Evolutionary conservation across 495 filamentous ascomycete species (phyloP).

Genomic region (Neurospora sp.): DNA sequence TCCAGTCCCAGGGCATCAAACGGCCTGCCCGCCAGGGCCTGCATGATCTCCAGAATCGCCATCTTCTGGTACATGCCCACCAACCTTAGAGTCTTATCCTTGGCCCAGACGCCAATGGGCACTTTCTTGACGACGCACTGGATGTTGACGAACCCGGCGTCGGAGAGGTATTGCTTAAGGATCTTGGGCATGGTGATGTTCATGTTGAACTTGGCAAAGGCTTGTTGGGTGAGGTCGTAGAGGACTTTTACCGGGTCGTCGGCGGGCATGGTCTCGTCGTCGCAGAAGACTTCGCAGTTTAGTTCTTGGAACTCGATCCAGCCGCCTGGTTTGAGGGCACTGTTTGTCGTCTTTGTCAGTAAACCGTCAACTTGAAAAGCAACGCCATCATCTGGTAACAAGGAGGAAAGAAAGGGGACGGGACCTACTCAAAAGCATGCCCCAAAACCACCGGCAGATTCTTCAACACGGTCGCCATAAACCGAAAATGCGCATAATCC

Average conservation of each 20-base stretch:
- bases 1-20: slow-evolving; percentile 32
- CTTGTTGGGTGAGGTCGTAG: slow-evolving; percentile 17
- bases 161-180: slow-evolving; percentile 35
- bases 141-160: slow-evolving; percentile 51
- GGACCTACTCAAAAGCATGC: slow-evolving; percentile 26
- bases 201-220: slow-evolving; percentile 24
- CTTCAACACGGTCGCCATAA: slow-evolving; percentile 35
- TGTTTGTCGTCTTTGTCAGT: slow-evolving; percentile 1
- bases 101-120: slow-evolving; percentile 47
- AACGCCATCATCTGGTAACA: neutral
- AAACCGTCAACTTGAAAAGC: neutral
- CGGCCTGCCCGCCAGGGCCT: slow-evolving; percentile 39
- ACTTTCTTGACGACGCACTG: slow-evolving; percentile 40
- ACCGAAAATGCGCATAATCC: slow-evolving; percentile 33
- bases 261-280: slow-evolving; percentile 29
- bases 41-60: slow-evolving; percentile 40
- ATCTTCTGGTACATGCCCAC: slow-evolving; percentile 41
- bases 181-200: slow-evolving; percentile 37
- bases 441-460: slow-evolving; percentile 32
- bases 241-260: slow-evolving; percentile 27
- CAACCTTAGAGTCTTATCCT: slow-evolving; percentile 43
- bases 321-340: slow-evolving; percentile 28
- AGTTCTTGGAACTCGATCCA: slow-evolving; percentile 37
- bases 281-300: slow-evolving; percentile 24
- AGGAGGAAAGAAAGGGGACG: neutral